phyloP scores from a whole-genome alignment of 2,329 filamentous ascomycete species.

The Pleoardoris graminearum region DNA sequence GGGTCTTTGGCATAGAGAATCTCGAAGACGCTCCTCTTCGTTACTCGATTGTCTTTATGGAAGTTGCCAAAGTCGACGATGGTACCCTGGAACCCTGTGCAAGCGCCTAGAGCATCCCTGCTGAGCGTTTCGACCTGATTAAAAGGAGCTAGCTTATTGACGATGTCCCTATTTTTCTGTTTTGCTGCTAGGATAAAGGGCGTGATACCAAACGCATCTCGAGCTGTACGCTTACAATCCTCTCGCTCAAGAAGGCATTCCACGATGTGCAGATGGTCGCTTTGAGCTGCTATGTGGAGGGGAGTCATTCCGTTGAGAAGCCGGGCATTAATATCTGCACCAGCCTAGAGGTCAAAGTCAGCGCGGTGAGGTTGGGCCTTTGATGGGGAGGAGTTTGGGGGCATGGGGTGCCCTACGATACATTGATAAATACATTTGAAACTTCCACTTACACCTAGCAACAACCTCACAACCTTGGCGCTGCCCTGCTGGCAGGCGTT shows the following conservation, averaged over 20 bases:
- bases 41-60: slow-evolving; percentile 41
- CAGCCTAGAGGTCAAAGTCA: slow-evolving; percentile 8
- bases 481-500: slow-evolving; percentile 42
- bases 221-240: slow-evolving; percentile 42
- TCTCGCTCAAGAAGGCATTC: slow-evolving; percentile 41
- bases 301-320: slow-evolving; percentile 43
- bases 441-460: slow-evolving; percentile 24
- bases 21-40: slow-evolving; percentile 39
- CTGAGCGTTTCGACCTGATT: slow-evolving; percentile 44
- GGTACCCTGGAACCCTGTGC: slow-evolving; percentile 45
- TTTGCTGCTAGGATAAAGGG: slow-evolving; percentile 49
- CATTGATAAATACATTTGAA: not conserved
- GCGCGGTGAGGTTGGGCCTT: not conserved
- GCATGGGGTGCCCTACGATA: not conserved
- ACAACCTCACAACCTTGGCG: slow-evolving; percentile 33
- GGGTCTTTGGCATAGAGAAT: slow-evolving; percentile 41
- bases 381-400: not conserved
- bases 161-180: slow-evolving; percentile 46
- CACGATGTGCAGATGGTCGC: slow-evolving; percentile 43
- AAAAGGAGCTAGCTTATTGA: slow-evolving; percentile 48
- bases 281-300: slow-evolving; percentile 43
- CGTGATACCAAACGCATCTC: slow-evolving; percentile 51
- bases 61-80: slow-evolving; percentile 47
- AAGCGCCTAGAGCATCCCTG: slow-evolving; percentile 39
- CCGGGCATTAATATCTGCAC: slow-evolving; percentile 40